phyloP scores from a whole-genome alignment of 352 stramenopile species.

The Pythium apleroticum region DNA sequence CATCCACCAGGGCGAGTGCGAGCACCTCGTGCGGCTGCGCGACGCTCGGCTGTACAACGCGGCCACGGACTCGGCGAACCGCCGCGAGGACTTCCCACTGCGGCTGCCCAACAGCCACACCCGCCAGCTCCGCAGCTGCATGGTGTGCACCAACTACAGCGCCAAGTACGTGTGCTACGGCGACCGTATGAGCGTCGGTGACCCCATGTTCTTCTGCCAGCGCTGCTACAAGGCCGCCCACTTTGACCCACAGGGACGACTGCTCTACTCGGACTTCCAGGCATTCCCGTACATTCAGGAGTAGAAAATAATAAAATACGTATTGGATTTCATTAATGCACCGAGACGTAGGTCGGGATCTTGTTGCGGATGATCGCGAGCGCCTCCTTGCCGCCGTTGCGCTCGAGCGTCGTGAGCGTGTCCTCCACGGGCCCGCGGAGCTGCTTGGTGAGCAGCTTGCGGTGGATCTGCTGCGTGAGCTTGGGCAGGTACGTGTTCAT shows the following conservation, averaged over 20 bases:
- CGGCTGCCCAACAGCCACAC: slow-evolving; percentile 53
- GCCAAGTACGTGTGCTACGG: slow-evolving; percentile 81
- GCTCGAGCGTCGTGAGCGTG: slow-evolving; percentile 61
- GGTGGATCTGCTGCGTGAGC: slow-evolving; percentile 77
- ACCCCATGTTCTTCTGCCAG: slow-evolving; percentile 81
- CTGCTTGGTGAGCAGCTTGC: slow-evolving; percentile 62
- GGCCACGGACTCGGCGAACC: slow-evolving; percentile 37
- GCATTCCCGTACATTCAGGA: slow-evolving; percentile 75
- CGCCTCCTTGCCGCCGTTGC: slow-evolving; percentile 72
- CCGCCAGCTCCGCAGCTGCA: slow-evolving; percentile 59
- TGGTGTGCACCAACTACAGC: slow-evolving; percentile 73
- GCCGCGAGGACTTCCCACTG: slow-evolving; percentile 48
- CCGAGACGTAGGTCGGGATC: slow-evolving; percentile 74
- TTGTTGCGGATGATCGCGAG: slow-evolving; percentile 75
- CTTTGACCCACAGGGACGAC: slow-evolving; percentile 48
- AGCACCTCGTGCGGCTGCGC: slow-evolving; percentile 65
- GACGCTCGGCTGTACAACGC: slow-evolving; percentile 58
- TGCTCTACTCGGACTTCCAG: slow-evolving; percentile 72
- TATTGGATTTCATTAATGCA: slow-evolving; percentile 32
- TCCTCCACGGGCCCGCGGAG: slow-evolving; percentile 57
- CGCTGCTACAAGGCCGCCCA: slow-evolving; percentile 70
- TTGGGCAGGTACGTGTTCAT: slow-evolving; percentile 79
- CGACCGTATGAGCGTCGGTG: slow-evolving; percentile 55
- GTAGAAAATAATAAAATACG: slow-evolving; percentile 27
- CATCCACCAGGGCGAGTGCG: slow-evolving; percentile 78